These are phyloP conservation scores for Peronosclerospora sorghi DNA, from an alignment of 352 stramenopile species.

Conservation along the genomic window DNA sequence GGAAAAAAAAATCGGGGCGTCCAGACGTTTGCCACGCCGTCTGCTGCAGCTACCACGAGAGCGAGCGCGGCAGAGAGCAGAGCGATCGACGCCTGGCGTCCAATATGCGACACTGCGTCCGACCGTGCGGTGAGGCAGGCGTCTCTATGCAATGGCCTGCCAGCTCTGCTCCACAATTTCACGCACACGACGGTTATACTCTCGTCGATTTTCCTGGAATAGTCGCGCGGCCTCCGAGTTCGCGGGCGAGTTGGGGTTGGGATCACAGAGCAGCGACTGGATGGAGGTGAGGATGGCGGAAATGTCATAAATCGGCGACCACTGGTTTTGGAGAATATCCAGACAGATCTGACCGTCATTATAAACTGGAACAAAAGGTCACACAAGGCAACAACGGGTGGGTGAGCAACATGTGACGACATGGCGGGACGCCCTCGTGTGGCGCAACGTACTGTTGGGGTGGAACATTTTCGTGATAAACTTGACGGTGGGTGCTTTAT, in stretches of 20 bases:
- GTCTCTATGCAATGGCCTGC: conserved; percentile 74
- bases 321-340: conserved; percentile 99
- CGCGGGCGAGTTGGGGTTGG: conserved; percentile 97
- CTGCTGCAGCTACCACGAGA: not conserved
- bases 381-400: not conserved
- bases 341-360: conserved; percentile 91
- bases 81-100: too few species aligned
- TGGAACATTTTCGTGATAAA: conserved; percentile 99
- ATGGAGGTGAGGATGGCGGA: conserved; percentile 98
- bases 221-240: conserved; percentile 97
- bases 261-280: conserved; percentile 98
- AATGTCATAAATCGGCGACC: conserved; percentile 99
- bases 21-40: too few species aligned
- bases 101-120: not conserved
- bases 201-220: conserved; percentile 97
- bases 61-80: too few species aligned
- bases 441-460: conserved; percentile 87
- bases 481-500: conserved; percentile 95
- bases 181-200: conserved; percentile 98
- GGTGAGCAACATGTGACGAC: too few species aligned
- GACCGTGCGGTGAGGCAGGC: not conserved
- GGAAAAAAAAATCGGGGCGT: too few species aligned
- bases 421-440: too few species aligned
- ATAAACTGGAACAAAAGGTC: conserved; percentile 47
- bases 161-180: conserved; percentile 99